Evolutionary conservation across 2,329 filamentous ascomycete species (phyloP), one percentile per base, ranked within the genome.

Genomic region (Hypoxylon rubiginosum): DNA sequence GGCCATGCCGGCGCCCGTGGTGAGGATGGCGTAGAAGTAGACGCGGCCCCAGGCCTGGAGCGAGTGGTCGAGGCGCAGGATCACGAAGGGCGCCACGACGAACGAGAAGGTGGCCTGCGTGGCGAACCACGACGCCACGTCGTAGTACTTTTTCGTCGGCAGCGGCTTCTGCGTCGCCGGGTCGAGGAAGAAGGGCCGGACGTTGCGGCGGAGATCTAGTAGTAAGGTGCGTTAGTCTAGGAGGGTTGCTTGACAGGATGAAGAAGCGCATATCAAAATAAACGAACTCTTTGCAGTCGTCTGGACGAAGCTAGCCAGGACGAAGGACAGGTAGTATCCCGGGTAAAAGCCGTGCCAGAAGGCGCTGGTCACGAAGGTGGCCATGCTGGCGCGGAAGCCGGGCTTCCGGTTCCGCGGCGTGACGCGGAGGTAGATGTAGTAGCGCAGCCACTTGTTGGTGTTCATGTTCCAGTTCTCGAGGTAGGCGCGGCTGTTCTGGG

Each of bases 311-410:
- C 93, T 94, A 0, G 92, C 96, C 7, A 98, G 85, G 43, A 98
- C 82, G 75, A 99, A 99, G 4, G 91, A 87, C 66, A 99, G 81
- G 79, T 98, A 98, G 80, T 99, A 99, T 5, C 96, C 96, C 0
- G 96, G 95, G 72, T 97, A 97, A 80, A 99, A 99, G 30, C 96
- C 96, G 76, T 99, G 96, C 96, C 96, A 99, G 72, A 98, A 91
- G 2, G 96, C 95, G 75, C 94, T 97, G 19, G 96, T 98, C 6
- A 90, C 88, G 77, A 99, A 99, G 0, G 96, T 99, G 34, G 94
- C 93, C 82, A 99, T 82, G 74, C 92, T 98, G 54, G 96, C 96
- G 64, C 94, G 87, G 83, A 99, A 99, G 1, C 96, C 96, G 9
- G 96, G 96, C 79, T 98, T 99, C 84, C 94, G 96, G 58, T 96